Percentiles rank a stretch among this genome's conserved stretches.
phyloP scores from a whole-genome alignment of 108 stramenopile genomes.

The Conticribra guillardii region DNA sequence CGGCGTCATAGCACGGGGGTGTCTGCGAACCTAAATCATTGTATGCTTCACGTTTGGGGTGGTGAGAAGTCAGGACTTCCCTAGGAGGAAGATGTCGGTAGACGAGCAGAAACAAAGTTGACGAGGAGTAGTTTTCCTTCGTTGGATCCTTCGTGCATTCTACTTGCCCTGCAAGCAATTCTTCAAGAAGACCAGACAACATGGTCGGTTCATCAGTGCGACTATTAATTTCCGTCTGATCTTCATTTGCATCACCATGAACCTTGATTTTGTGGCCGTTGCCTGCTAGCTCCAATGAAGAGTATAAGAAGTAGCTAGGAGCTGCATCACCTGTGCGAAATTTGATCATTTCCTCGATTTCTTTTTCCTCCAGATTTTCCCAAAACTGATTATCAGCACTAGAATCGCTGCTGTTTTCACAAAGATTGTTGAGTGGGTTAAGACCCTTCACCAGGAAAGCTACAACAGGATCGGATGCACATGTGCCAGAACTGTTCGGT shows the following conservation, averaged over 20 bases:
- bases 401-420: neutral
- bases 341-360: slow-evolving; percentile 33
- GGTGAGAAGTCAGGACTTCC: slow-evolving; percentile 6
- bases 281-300: slow-evolving; percentile 21
- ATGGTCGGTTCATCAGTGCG: no score
- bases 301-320: slow-evolving; percentile 47
- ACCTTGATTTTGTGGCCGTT: no score
- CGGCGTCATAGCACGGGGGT: no score
- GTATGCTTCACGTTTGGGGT: neutral
- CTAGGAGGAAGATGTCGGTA: slow-evolving; percentile 32
- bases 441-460: slow-evolving; percentile 37
- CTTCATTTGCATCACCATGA: no score
- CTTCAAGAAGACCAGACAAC: no score
- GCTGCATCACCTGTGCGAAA: slow-evolving; percentile 53
- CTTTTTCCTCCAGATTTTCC: slow-evolving; percentile 35
- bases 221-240: no score
- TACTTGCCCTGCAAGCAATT: no score
- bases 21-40: no score
- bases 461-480: slow-evolving; percentile 30
- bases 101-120: slow-evolving; percentile 21
- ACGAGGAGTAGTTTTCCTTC: slow-evolving; percentile 6
- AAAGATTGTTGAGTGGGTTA: neutral
- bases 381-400: slow-evolving; percentile 7
- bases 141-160: no score
- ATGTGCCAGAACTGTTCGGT: no score